Evolutionary conservation across 768 basidiomycete genomes (phyloP).

Genomic region (Mycena kentingensis): DNA sequence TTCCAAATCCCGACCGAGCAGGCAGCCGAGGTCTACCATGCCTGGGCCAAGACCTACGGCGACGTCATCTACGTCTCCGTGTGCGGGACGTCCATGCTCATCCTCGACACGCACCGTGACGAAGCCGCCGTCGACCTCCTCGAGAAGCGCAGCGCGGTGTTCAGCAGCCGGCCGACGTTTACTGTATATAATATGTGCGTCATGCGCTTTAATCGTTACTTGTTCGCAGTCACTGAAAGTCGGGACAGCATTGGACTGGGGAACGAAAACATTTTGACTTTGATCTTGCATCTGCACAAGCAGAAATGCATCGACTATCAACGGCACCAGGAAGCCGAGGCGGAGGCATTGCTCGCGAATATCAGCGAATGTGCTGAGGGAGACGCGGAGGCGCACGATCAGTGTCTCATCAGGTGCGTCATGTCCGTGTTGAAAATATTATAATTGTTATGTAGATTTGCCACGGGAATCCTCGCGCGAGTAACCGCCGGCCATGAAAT

Average conservation of each 20-base stretch:
- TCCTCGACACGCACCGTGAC: constrained; percentile 27
- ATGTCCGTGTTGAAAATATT: background rate
- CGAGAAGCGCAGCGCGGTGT: constrained; percentile 29
- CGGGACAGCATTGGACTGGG: constrained; percentile 23
- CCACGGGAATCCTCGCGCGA: constrained; percentile 11
- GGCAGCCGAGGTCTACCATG: too few relatives aligned
- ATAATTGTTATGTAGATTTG: constrained; percentile 15
- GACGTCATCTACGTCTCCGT: too few relatives aligned
- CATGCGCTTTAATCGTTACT: background rate
- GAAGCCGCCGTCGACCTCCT: too few relatives aligned
- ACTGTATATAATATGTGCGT: constrained; percentile 26
- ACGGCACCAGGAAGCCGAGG: too few relatives aligned
- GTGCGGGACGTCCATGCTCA: constrained; percentile 30
- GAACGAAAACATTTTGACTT: constrained; percentile 4
- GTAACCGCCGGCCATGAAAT: constrained; percentile 25
- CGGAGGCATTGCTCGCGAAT: too few relatives aligned
- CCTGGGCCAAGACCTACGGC: too few relatives aligned
- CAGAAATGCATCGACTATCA: too few relatives aligned
- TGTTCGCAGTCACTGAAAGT: background rate
- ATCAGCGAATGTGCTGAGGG: too few relatives aligned
- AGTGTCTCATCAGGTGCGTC: constrained; percentile 9
- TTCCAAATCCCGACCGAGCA: too few relatives aligned
- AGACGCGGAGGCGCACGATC: constrained; percentile 1
- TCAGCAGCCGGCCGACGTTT: constrained; percentile 28
- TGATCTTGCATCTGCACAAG: too few relatives aligned